These are phyloP conservation scores for Blastobotrys buckinghamii DNA, from an alignment of 1,139 yeast species.

Conservation along the genomic window DNA sequence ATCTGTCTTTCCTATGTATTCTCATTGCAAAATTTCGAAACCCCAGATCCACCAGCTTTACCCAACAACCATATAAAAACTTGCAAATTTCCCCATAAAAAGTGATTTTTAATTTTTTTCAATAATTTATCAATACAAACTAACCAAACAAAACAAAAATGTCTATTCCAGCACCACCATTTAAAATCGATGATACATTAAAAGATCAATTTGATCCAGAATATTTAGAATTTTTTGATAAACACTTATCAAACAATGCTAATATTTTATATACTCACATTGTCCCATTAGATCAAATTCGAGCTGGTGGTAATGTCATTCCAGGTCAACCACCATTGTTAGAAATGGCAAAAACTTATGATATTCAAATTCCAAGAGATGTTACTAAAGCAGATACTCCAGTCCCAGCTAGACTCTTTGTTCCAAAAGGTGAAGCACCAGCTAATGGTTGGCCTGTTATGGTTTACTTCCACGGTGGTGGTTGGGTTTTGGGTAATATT, in stretches of 20 bases:
- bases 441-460: constrained; percentile 42
- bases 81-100: too few species aligned
- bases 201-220: constrained; percentile 34
- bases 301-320: constrained; percentile 44
- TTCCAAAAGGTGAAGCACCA: constrained; percentile 38
- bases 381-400: constrained; percentile 29
- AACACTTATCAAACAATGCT: constrained; percentile 29
- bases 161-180: constrained; percentile 11
- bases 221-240: constrained; percentile 37
- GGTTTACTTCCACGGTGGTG: constrained; percentile 47
- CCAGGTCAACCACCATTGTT: constrained; percentile 40
- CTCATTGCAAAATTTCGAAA: too few species aligned
- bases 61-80: too few species aligned
- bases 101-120: background rate
- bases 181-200: constrained; percentile 22
- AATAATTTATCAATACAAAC: too few species aligned
- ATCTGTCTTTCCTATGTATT: too few species aligned
- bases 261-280: constrained; percentile 41
- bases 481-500: constrained; percentile 44
- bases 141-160: constrained; percentile 1
- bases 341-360: constrained; percentile 32
- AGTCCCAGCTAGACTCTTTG: constrained; percentile 40
- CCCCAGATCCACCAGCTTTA: too few species aligned
- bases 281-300: constrained; percentile 35
- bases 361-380: constrained; percentile 37